Conservation (phyloP, 345 rosid genomes). For the Hibiscus mutabilis region DNA sequence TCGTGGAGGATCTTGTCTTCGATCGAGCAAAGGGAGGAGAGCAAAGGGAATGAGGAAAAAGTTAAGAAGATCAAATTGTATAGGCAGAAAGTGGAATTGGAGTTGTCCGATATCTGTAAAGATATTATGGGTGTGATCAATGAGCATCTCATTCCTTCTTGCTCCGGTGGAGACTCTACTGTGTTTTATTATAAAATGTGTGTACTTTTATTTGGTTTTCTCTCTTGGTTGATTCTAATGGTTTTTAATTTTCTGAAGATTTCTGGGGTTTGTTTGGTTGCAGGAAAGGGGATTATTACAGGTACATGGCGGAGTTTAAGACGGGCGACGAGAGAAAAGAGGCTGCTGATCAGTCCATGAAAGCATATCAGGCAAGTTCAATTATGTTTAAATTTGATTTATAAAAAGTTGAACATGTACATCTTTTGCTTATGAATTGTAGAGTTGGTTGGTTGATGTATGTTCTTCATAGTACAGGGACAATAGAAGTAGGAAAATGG, state of each 20-base stretch:
- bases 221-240: neutral
- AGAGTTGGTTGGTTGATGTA: neutral
- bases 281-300: slow-evolving; percentile 73
- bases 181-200: slow-evolving; percentile 68
- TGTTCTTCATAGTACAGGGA: neutral
- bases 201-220: slow-evolving; percentile 1
- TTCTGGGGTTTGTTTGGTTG: slow-evolving; percentile 7
- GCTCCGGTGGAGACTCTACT: slow-evolving; percentile 48
- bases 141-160: slow-evolving; percentile 61
- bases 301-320: slow-evolving; percentile 59
- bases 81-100: slow-evolving; percentile 51
- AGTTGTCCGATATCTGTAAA: slow-evolving; percentile 43
- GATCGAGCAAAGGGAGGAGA: slow-evolving; percentile 49
- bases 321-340: slow-evolving; percentile 46
- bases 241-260: neutral
- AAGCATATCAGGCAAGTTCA: slow-evolving; percentile 55
- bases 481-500: neutral
- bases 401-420: neutral
- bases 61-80: slow-evolving; percentile 50
- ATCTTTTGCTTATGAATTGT: neutral
- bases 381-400: neutral
- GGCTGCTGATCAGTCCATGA: slow-evolving; percentile 56
- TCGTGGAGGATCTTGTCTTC: slow-evolving; percentile 52
- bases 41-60: slow-evolving; percentile 46
- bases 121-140: slow-evolving; percentile 56